Evolutionary conservation across 108 stramenopile species (phyloP), one percentile per base, ranked within the genome.

Genomic region (Craspedostauros australis): DNA sequence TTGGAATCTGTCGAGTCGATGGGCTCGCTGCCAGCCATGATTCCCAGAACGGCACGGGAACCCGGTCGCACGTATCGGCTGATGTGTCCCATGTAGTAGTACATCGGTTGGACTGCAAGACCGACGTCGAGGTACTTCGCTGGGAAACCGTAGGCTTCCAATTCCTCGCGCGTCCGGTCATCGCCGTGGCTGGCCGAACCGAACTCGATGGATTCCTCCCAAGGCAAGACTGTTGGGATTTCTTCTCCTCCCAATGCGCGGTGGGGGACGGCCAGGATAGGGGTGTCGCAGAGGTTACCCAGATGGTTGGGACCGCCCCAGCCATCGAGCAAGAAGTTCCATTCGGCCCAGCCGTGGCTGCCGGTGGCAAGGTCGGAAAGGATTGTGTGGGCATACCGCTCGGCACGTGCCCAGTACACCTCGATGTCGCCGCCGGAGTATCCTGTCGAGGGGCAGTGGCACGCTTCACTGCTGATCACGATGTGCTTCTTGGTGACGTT

Each of bases 221-320:
- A 84, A 70, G 81, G 31, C 46, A 75, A 45, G 50, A 76, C 40
- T 49, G 75, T 41, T 39, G 77, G 62, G 50, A 68, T 39, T 48
- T 60, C 25, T 39, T 23, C 28, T 3, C 28, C 50, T 55, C 68
- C 66, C 7, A 53, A 44, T 33, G 86, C 84, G 22, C 86, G 79
- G 57, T 92, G 81, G 1, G 91, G 91, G 5, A 86, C 84, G 7
- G 91, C 84, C 31, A 92, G 54, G 2, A 97, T 53, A 5, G 91
- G 71, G 27, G 85, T 69, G 57, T 97, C 96, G 50, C 96, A 97
- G 37, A 94, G 42, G 59, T 97, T 97, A 5, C 85, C 76, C 27
- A 91, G 64, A 69, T 95, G 94, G 39, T 95, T 95, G 7, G 94
- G 94, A n/a, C 94, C 94, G 12, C 94, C 95, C 34, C 73, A 62